phyloP scores from a whole-genome alignment of 306 rosid species.

The Herpetospermum pedunculosum region DNA sequence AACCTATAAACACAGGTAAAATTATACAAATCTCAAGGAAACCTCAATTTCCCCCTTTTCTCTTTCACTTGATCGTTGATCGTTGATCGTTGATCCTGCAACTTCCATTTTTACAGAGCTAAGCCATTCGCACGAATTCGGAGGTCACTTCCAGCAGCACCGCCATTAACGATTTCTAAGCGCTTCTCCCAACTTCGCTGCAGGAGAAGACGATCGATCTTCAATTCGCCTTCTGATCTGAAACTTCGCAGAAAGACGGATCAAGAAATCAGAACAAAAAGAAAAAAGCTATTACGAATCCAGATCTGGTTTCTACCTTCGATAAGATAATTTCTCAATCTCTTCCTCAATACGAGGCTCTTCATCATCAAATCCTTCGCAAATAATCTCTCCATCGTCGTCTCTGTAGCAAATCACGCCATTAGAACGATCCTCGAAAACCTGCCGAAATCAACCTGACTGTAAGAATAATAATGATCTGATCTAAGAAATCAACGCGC shows the following conservation, averaged over 20 bases:
- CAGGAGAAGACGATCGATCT: constrained; percentile 39
- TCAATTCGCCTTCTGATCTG: constrained; percentile 35
- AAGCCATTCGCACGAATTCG: constrained; percentile 30
- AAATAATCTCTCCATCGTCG: constrained; percentile 68
- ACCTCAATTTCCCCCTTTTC: background rate
- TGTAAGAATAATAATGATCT: background rate
- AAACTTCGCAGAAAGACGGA: background rate
- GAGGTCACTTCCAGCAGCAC: constrained; percentile 34
- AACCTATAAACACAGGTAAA: background rate
- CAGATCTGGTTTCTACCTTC: constrained; percentile 27
- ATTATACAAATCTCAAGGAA: background rate
- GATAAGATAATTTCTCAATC: constrained; percentile 25
- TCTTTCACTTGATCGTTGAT: background rate
- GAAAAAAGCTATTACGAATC: background rate
- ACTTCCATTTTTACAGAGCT: background rate
- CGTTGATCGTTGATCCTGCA: too few relatives aligned
- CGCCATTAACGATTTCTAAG: constrained; percentile 13
- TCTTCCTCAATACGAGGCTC: constrained; percentile 59
- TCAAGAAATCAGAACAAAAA: background rate
- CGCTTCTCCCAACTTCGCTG: constrained; percentile 37
- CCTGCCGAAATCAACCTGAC: constrained; percentile 27
- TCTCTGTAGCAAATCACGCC: constrained; percentile 79
- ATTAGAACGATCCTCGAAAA: constrained; percentile 62
- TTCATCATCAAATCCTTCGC: constrained; percentile 94
- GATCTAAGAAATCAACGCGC: background rate